Percentiles rank a stretch among this genome's conserved stretches.
Evolutionary conservation across 345 rosid genomes (phyloP).

Genomic region (Heritiera fomes): DNA sequence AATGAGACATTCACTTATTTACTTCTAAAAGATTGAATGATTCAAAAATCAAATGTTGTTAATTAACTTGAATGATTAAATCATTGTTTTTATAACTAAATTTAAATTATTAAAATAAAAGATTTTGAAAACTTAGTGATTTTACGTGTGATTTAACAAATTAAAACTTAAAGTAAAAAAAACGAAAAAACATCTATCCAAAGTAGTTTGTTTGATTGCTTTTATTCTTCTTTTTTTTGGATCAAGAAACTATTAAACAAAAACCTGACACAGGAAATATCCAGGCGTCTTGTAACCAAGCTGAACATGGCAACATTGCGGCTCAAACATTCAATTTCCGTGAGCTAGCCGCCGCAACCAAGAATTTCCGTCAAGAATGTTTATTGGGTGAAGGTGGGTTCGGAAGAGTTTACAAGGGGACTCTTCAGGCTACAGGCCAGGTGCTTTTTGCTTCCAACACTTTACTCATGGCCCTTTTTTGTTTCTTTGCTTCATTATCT

Average conservation of each 20-base stretch:
- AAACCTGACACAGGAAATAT: slow-evolving; percentile 18
- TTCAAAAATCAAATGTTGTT: no score
- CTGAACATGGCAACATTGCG: slow-evolving; percentile 20
- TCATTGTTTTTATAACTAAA: no score
- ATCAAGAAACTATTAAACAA: slow-evolving; percentile 33
- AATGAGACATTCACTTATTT: no score
- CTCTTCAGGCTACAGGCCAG: slow-evolving; percentile 59
- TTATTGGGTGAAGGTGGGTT: slow-evolving; percentile 79
- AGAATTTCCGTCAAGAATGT: slow-evolving; percentile 70
- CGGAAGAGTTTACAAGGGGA: slow-evolving; percentile 76
- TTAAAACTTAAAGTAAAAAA: no score
- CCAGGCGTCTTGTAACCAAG: slow-evolving; percentile 4
- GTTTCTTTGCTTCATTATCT: background rate
- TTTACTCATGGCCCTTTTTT: background rate
- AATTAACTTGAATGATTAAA: no score
- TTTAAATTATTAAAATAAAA: no score
- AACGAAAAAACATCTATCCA: no score
- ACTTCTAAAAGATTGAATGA: no score
- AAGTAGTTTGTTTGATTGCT: background rate
- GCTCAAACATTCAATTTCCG: slow-evolving; percentile 51
- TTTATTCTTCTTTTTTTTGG: background rate
- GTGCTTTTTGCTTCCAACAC: slow-evolving; percentile 27
- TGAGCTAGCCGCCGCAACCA: slow-evolving; percentile 75
- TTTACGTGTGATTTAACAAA: no score
- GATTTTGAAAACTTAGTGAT: no score